A percentile compares a stretch with the other conserved stretches of the same genome.
Evolutionary conservation across 371 early-diverging fungal species (phyloP).

Genomic region (Rhizopus arrhizus): DNA sequence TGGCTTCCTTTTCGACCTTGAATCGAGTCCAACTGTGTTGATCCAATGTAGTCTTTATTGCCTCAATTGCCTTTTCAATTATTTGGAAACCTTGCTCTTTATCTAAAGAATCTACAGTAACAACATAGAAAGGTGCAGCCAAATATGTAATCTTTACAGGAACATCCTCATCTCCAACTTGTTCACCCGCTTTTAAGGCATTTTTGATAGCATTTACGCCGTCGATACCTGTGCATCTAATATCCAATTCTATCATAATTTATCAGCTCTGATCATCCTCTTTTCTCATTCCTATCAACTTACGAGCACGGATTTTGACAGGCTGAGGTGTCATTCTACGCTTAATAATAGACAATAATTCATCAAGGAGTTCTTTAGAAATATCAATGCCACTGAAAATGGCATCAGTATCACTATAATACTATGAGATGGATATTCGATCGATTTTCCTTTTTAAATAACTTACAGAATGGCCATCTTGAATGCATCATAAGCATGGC

Average conservation of each 20-base stretch:
- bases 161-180: conserved; percentile 79
- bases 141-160: conserved; percentile 78
- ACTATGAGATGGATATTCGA: neutral
- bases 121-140: conserved; percentile 95
- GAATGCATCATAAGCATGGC: conserved; percentile 97
- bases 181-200: conserved; percentile 91
- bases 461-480: conserved; percentile 88
- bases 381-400: conserved; percentile 87
- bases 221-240: conserved; percentile 94
- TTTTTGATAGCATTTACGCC: conserved; percentile 97
- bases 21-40: conserved; percentile 60
- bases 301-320: conserved; percentile 93
- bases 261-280: neutral
- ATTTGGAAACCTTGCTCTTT: conserved; percentile 84
- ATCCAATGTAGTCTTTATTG: conserved; percentile 81
- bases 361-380: conserved; percentile 63
- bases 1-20: conserved; percentile 80
- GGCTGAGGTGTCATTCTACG: conserved; percentile 95
- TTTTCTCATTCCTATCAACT: conserved; percentile 8
- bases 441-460: conserved; percentile 1
- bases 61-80: conserved; percentile 86
- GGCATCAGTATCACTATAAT: conserved; percentile 77
- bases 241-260: conserved; percentile 66
- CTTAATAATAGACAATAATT: conserved; percentile 84
- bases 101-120: conserved; percentile 87